Evolutionary conservation across 2,329 filamentous ascomycete genomes (phyloP).

Genomic region (Diplodia seriata): DNA sequence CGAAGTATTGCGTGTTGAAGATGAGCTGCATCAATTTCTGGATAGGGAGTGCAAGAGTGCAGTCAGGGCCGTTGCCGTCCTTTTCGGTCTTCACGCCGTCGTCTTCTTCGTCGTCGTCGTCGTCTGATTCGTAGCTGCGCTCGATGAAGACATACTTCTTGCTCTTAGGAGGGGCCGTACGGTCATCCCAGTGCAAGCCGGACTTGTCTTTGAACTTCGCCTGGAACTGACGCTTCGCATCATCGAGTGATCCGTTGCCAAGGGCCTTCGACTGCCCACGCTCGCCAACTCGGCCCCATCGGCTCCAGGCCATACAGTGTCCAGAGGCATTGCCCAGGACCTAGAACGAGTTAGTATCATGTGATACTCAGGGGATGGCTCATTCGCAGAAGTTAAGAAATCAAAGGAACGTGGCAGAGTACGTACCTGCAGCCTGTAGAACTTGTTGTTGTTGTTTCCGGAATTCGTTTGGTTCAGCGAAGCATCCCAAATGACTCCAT

Average conservation of each 20-base stretch:
- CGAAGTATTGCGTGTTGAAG: constrained; percentile 79
- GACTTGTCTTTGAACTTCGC: constrained; percentile 66
- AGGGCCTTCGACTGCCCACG: constrained; percentile 54
- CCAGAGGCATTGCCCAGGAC: constrained; percentile 27
- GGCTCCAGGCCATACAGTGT: constrained; percentile 70
- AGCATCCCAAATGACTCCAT: constrained; percentile 76
- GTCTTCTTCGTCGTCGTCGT: constrained; percentile 62
- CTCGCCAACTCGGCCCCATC: constrained; percentile 79
- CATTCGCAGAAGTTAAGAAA: neutral
- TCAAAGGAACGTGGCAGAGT: too few species aligned
- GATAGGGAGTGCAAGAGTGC: constrained; percentile 60
- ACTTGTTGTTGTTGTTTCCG: constrained; percentile 78
- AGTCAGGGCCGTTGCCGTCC: constrained; percentile 35
- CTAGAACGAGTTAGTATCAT: constrained; percentile 32
- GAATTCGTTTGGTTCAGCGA: constrained; percentile 80
- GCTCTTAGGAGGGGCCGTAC: constrained; percentile 62
- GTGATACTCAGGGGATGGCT: neutral
- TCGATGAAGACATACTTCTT: constrained; percentile 82
- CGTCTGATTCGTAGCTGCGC: constrained; percentile 74
- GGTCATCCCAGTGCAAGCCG: constrained; percentile 59
- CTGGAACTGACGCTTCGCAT: constrained; percentile 56
- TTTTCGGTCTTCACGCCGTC: constrained; percentile 43
- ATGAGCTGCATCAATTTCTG: constrained; percentile 79
- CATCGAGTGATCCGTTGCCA: constrained; percentile 46
- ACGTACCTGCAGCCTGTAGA: constrained; percentile 74